These are phyloP conservation scores for Xanthoceras sorbifolium DNA, from an alignment of 345 rosid genomes.

Conservation along the genomic window DNA sequence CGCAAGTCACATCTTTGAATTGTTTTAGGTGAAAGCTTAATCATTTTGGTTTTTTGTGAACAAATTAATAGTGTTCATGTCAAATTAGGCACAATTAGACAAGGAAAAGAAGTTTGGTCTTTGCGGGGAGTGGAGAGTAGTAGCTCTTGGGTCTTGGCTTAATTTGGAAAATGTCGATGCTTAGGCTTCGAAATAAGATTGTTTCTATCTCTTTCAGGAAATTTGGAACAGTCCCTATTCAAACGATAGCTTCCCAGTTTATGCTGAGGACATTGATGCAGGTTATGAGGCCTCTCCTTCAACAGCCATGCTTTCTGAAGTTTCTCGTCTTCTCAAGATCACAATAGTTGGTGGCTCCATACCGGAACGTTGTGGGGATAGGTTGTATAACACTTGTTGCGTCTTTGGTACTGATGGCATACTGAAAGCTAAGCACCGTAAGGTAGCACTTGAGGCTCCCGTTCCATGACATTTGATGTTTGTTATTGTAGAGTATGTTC, in stretches of 20 bases:
- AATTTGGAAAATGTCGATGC: neutral
- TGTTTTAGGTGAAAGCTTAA: neutral
- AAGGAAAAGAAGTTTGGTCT: neutral
- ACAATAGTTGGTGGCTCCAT: slow-evolving; percentile 92
- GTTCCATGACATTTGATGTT: neutral
- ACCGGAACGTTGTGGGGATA: slow-evolving; percentile 69
- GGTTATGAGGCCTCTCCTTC: slow-evolving; percentile 76
- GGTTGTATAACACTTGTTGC: slow-evolving; percentile 82
- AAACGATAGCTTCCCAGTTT: slow-evolving; percentile 84
- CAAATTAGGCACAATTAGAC: neutral
- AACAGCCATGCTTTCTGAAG: slow-evolving; percentile 81
- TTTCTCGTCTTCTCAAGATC: slow-evolving; percentile 57
- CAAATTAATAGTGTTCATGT: neutral
- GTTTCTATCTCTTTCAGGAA: slow-evolving; percentile 51
- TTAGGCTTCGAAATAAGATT: neutral
- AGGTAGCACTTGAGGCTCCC: slow-evolving; percentile 44
- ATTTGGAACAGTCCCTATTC: slow-evolving; percentile 93
- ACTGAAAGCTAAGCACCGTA: slow-evolving; percentile 84
- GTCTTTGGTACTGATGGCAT: slow-evolving; percentile 73
- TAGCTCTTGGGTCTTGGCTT: neutral
- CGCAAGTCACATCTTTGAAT: neutral
- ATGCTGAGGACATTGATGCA: slow-evolving; percentile 84
- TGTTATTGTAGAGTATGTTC: neutral
- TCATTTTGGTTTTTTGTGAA: neutral
- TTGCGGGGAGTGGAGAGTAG: neutral